Conservation (phyloP, 2,329 filamentous ascomycete genomes). For the Geosmithia morbida region DNA sequence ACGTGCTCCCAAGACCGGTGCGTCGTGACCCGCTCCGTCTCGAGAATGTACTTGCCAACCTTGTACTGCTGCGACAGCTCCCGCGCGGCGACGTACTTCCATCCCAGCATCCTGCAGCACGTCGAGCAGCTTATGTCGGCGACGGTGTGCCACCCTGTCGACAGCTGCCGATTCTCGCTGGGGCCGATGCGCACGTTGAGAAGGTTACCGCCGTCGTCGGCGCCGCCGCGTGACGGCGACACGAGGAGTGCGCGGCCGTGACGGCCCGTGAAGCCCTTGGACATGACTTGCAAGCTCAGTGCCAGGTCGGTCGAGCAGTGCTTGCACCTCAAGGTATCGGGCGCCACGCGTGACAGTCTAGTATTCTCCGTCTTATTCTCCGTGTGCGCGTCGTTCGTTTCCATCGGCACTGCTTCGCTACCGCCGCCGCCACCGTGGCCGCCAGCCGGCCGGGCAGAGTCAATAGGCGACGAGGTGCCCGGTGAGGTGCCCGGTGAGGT, state of each 20-base stretch:
- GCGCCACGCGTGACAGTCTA: conserved; percentile 26
- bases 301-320: conserved; percentile 47
- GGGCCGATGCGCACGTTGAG: conserved; percentile 41
- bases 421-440: too few species aligned
- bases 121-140: conserved; percentile 45
- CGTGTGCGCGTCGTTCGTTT: too few species aligned
- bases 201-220: conserved; percentile 12
- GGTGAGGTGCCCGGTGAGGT: conserved; percentile 13
- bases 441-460: too few species aligned
- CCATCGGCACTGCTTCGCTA: too few species aligned
- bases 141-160: conserved; percentile 49
- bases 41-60: conserved; percentile 53
- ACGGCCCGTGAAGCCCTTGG: conserved; percentile 51
- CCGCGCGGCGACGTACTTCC: conserved; percentile 54
- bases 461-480: conserved; percentile 6
- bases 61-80: conserved; percentile 50
- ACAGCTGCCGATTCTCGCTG: conserved; percentile 39
- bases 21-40: conserved; percentile 41
- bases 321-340: conserved; percentile 43
- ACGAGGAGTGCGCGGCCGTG: conserved; percentile 51
- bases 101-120: conserved; percentile 44
- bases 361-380: background rate
- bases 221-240: conserved; percentile 15
- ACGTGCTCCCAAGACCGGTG: conserved; percentile 34
- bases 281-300: conserved; percentile 44